Evolutionary conservation across 2,329 filamentous ascomycete species (phyloP).

Genomic region (Colletotrichum salicis): DNA sequence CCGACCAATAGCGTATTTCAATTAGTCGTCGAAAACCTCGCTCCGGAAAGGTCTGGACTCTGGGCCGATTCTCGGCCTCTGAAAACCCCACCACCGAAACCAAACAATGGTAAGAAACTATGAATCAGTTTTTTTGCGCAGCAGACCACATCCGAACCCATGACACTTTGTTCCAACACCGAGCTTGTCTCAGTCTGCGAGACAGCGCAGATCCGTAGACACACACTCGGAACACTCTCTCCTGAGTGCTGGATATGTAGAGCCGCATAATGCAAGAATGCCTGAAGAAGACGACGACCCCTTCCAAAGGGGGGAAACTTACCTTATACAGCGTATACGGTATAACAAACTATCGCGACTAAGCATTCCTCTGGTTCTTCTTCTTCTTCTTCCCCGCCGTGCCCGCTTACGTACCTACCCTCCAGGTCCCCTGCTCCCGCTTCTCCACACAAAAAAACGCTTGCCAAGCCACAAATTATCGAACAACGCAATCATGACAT

Average conservation of each 20-base stretch:
- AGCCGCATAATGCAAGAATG: neutral
- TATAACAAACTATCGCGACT: no score
- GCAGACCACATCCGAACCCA: neutral
- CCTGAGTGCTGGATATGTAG: neutral
- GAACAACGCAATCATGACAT: neutral
- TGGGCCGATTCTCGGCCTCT: neutral
- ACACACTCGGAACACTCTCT: neutral
- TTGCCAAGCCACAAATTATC: neutral
- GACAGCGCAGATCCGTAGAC: neutral
- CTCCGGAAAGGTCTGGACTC: neutral
- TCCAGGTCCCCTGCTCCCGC: neutral
- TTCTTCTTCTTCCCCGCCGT: no score
- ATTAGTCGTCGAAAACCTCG: conserved; percentile 16
- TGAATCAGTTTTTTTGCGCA: neutral
- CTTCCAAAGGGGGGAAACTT: no score
- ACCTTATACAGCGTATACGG: neutral
- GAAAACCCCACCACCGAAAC: neutral
- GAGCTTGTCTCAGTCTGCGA: neutral
- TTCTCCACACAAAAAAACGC: neutral
- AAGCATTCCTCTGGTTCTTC: no score
- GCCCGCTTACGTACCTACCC: no score
- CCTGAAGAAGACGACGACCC: neutral
- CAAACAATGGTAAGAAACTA: neutral
- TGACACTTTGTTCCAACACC: neutral
- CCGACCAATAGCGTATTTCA: conserved; percentile 27